Conservation (phyloP, 2,329 filamentous ascomycete species). For the Corniculantispora saksenae region DNA sequence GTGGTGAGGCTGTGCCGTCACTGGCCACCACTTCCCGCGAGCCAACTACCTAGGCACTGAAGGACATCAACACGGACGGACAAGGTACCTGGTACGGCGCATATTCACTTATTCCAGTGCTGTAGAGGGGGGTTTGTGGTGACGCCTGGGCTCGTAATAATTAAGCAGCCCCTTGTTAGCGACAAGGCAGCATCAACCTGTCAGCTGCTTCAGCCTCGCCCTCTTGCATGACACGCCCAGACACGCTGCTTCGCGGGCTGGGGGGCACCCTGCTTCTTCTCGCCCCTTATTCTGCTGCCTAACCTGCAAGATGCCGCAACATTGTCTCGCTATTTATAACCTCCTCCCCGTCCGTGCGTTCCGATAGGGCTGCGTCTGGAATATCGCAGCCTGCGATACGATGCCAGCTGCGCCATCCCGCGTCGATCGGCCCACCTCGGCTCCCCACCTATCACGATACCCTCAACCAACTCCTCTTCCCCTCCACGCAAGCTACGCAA, state of each 20-base stretch:
- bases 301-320: neutral
- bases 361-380: slow-evolving; percentile 2
- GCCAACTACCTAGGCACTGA: no score
- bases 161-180: neutral
- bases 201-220: slow-evolving; percentile 10
- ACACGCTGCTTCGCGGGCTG: neutral
- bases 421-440: neutral
- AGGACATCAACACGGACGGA: no score
- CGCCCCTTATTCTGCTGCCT: neutral
- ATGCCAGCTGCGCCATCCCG: neutral
- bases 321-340: neutral
- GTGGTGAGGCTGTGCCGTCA: neutral
- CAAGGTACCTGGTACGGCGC: no score
- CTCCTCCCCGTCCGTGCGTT: neutral
- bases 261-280: no score
- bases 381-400: slow-evolving; percentile 16
- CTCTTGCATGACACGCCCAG: no score
- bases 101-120: no score
- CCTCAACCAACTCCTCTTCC: neutral
- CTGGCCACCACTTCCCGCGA: no score
- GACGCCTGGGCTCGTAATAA: no score
- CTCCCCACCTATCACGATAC: neutral
- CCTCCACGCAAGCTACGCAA: neutral
- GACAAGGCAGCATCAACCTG: neutral
- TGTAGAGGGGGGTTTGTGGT: no score